These are phyloP conservation scores for Stereocaulon alpinum DNA, from an alignment of 495 filamentous ascomycete species.

Conservation along the genomic window DNA sequence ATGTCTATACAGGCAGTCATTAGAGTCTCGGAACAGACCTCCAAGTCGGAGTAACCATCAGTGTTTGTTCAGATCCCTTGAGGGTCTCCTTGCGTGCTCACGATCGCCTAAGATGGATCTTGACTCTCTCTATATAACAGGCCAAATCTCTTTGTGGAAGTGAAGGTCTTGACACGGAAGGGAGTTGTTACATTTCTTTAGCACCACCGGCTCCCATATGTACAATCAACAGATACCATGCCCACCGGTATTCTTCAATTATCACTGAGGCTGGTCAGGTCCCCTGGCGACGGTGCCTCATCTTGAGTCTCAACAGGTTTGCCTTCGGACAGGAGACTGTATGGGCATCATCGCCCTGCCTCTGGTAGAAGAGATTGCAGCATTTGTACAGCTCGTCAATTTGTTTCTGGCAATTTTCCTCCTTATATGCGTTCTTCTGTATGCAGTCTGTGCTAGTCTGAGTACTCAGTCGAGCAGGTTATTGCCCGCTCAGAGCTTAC, in stretches of 20 bases:
- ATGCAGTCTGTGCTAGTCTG: slow-evolving; percentile 55
- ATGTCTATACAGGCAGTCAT: slow-evolving; percentile 91
- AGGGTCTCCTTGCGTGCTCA: slow-evolving; percentile 91
- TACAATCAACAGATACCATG: background rate
- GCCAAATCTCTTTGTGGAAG: slow-evolving; percentile 41
- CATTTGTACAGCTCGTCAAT: slow-evolving; percentile 94
- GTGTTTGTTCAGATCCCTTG: slow-evolving; percentile 85
- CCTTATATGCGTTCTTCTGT: slow-evolving; percentile 72
- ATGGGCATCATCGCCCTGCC: slow-evolving; percentile 64
- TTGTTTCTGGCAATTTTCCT: slow-evolving; percentile 69
- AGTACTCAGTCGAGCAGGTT: slow-evolving; percentile 13
- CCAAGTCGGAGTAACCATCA: slow-evolving; percentile 43
- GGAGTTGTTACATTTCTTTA: slow-evolving; percentile 36
- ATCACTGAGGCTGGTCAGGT: slow-evolving; percentile 11
- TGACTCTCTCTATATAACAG: slow-evolving; percentile 58
- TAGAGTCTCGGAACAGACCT: slow-evolving; percentile 99
- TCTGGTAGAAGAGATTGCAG: slow-evolving; percentile 79
- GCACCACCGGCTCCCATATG: background rate
- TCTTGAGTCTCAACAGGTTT: slow-evolving; percentile 66
- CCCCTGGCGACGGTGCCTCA: slow-evolving; percentile 64
- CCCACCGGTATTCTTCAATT: no score
- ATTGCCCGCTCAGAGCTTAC: slow-evolving; percentile 32
- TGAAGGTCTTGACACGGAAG: slow-evolving; percentile 45
- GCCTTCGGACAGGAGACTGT: slow-evolving; percentile 81
- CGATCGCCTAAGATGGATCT: slow-evolving; percentile 85